Evolutionary conservation across 2,329 filamentous ascomycete species (phyloP), one percentile per base, ranked within the genome.

Genomic region (Microdochium paspali): DNA sequence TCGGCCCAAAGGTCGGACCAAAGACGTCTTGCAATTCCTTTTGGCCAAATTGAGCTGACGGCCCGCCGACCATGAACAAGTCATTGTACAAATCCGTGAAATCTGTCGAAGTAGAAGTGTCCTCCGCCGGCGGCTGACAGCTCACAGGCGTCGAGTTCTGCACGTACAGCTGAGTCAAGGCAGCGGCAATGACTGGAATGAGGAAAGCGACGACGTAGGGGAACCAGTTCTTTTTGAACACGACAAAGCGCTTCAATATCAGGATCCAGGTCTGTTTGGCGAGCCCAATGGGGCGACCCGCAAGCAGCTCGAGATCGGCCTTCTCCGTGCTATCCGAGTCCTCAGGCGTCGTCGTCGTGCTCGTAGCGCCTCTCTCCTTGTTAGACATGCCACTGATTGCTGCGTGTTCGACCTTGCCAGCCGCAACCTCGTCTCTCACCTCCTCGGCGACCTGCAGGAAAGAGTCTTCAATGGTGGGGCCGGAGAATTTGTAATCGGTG

Each of bases 381-480:
- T 3, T 21, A n/a, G 23, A 18, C 42, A 30, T 21, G 46, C 30
- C 32, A n/a, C 30, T 24, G 49, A 15, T 45, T 49, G n/a, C 50
- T 1, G 31, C 46, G 25, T 56, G 52, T 49, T 60, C 61, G 30
- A 59, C 59, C 25, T 46, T 50, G 10, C 49, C 45, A 15, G 46
- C 49, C 20, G 50, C 46, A 4, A 48, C 42, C 53, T 84, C 78
- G 5, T 73, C 74, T 48, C 73, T 76, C 50, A 89, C 77, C 61
- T 95, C 90, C 58, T 91, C 87, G 0, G 90, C 88, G 32, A 95
- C 74, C 53, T 87, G 84, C 23, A 96, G 68, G 64, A 96, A 96
- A 0, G 95, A 90, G 55, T 95, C 90, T 61, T 96, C 91, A 35
- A 96, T 90, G 0, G 88, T 94, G 1, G 90, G 91, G 0, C 89